Conservation (phyloP, 768 basidiomycete genomes). For the Clavaria fumosa region DNA sequence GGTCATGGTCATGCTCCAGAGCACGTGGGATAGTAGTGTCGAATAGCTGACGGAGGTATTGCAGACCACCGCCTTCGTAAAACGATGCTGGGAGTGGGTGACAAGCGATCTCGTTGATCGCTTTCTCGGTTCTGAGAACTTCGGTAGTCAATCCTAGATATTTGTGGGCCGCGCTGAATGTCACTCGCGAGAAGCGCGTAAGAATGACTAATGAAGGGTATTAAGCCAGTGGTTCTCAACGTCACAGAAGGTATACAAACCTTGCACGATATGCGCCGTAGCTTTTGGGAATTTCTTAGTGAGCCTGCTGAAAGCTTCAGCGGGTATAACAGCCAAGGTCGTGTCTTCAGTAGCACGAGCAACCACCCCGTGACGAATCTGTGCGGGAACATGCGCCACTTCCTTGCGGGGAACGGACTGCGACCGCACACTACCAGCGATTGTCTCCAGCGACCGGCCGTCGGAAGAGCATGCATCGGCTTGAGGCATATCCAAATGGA, state of each 20-base stretch:
- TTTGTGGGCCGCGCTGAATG: constrained; percentile 93
- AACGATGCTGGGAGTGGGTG: constrained; percentile 86
- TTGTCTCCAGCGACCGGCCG: constrained; percentile 7
- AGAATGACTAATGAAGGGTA: constrained; percentile 50
- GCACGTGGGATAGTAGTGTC: constrained; percentile 36
- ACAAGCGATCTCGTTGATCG: constrained; percentile 92
- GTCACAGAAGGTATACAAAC: constrained; percentile 21
- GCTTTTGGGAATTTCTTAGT: constrained; percentile 97
- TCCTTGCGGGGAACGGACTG: constrained; percentile 1
- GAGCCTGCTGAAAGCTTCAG: constrained; percentile 86
- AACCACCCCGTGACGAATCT: constrained; percentile 54
- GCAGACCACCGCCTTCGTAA: constrained; percentile 84
- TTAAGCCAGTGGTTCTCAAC: constrained; percentile 3
- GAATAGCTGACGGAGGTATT: constrained; percentile 83
- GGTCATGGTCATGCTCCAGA: constrained; percentile 40
- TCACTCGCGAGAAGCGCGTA: constrained; percentile 91
- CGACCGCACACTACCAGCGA: constrained; percentile 2
- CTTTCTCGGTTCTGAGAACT: constrained; percentile 90
- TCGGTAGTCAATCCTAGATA: constrained; percentile 92
- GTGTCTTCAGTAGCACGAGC: constrained; percentile 91
- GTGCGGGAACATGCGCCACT: constrained; percentile 12
- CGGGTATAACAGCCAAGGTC: constrained; percentile 96
- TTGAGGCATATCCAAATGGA: constrained; percentile 29
- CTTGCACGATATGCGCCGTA: constrained; percentile 91
- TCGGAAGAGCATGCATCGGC: constrained; percentile 18